Base-by-base conservation (phyloP, 192 early-diverging fungal species). In the Hyaloraphidium curvatum region DNA sequence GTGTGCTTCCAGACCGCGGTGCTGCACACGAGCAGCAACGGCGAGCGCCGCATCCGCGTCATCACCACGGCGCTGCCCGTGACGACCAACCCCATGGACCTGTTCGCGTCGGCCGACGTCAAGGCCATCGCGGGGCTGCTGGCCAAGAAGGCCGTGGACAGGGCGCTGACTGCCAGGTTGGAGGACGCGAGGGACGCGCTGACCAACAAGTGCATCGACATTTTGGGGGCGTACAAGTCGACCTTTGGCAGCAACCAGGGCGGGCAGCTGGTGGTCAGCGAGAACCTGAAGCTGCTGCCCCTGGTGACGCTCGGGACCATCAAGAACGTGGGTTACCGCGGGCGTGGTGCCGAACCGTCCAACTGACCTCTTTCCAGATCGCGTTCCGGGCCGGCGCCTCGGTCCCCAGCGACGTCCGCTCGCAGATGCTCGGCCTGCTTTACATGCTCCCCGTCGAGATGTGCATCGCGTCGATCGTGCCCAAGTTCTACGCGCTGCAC, bases 1-100 rank as follows among this genome's bases (percentile, higher is more conserved):
- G 85, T 86, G 4, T 94, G 86, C 58, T 90, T 97, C 78, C 93
- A 97, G 63, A 87, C 88, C 9, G 91, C 93, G 7, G 59, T 97
- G 40, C 64, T 97, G 40, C 84, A 93, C 62, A 95, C 93, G 2
- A 84, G 81, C 19, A 80, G 81, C 31, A 74, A 66, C 53, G 90
- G 67, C 31, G 93, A 97, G 62, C 77, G 93, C 14, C 78, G 93
- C 29, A 93, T 97, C 59, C 77, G 93, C 39, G 93, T 97, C 0
- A 61, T 91, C 30, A 97, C 93, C 0, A 60, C 89, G 55, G 80
- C 82, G 2, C 60, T 97, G 28, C 93, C 93, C 1, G 85, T 91
- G 0, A 87, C 85, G 3, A 81, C 70, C 54, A 79, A 72, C 52
- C 62, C 92, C 28, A 72, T 74, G 25, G 88, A 91, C 27, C 57